Conservation (phyloP, 352 stramenopile species). For the Plasmopara muralis region DNA sequence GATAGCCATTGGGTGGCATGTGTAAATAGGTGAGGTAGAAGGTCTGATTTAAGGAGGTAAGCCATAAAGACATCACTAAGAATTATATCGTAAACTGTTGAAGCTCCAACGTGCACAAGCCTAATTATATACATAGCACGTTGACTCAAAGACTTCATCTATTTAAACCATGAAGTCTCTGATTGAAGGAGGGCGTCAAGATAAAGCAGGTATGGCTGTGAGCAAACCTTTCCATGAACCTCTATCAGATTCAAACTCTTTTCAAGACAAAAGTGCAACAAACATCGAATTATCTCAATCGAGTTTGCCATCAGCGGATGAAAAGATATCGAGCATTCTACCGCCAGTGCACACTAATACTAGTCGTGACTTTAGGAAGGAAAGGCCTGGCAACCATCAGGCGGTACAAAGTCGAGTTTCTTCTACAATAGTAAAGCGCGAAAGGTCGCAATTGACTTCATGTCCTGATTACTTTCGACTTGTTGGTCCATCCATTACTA, state of each 20-base stretch:
- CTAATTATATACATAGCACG: too few species aligned
- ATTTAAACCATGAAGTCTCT: constrained; percentile 3
- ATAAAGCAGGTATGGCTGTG: not conserved
- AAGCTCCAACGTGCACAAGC: too few species aligned
- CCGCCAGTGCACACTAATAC: constrained; percentile 15
- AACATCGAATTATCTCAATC: not conserved
- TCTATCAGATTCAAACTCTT: not conserved
- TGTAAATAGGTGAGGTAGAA: not conserved
- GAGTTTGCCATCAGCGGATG: not conserved
- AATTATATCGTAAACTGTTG: too few species aligned
- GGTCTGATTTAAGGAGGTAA: too few species aligned
- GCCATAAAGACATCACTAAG: too few species aligned
- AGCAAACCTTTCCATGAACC: not conserved
- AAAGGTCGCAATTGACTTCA: not conserved
- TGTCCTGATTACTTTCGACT: not conserved
- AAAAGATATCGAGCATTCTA: not conserved
- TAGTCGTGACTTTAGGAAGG: not conserved
- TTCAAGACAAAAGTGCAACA: not conserved
- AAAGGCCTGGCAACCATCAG: not conserved
- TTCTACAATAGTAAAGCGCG: constrained; percentile 4
- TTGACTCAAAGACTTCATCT: too few species aligned
- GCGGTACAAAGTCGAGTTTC: constrained; percentile 27
- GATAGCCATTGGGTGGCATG: too few species aligned
- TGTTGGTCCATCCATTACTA: not conserved
- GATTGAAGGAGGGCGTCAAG: constrained; percentile 9